Evolutionary conservation across 2,329 filamentous ascomycete genomes (phyloP), one percentile per base, ranked within the genome.

Genomic region (Allantophomopsis lycopodina): DNA sequence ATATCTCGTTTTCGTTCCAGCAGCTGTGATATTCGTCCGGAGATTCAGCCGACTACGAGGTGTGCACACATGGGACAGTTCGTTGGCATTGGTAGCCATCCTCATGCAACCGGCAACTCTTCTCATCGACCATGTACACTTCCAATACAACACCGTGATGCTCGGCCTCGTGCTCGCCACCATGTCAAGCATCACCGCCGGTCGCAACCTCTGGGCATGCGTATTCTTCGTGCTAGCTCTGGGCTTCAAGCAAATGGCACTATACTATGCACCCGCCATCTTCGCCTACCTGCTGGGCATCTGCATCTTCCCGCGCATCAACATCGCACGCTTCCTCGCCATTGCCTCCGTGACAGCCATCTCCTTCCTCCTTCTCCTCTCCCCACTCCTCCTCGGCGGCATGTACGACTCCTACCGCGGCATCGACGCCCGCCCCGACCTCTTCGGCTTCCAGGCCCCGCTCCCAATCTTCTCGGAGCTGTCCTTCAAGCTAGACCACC

Each of bases 71-170:
- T 95, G 87, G 84, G 83, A 85, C 36, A 73, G 79, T 39, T 83
- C 83, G 7, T 77, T 96, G 46, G 87, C 91, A 0, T 72, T 98
- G 18, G 81, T 84, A 11, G 91, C 88, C 1, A 80, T 98, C 44
- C 68, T 98, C 20, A 82, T 98, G 76, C 91, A 96, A 56, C 91
- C 91, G 1, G 78, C 78, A 3, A 85, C 79, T 1, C 87, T 96
- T 31, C 73, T 98, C 20, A 83, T 98, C 50, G 91, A 98, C 56
- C 89, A 98, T 55, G 83, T 89, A 6, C 91, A 81, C 55, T 98
- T 98, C 57, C 91, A 98, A 62, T 98, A 95, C 62, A 98, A 98
- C 58, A 94, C 88, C 0, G 88, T 98, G 38, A 98, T 98, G 91
- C 76, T 98, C 13, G 91, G 93, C 2, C 75, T 96, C 36, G 77